Evolutionary conservation across 495 filamentous ascomycete genomes (phyloP).

Genomic region (Wilcoxina mikolae): DNA sequence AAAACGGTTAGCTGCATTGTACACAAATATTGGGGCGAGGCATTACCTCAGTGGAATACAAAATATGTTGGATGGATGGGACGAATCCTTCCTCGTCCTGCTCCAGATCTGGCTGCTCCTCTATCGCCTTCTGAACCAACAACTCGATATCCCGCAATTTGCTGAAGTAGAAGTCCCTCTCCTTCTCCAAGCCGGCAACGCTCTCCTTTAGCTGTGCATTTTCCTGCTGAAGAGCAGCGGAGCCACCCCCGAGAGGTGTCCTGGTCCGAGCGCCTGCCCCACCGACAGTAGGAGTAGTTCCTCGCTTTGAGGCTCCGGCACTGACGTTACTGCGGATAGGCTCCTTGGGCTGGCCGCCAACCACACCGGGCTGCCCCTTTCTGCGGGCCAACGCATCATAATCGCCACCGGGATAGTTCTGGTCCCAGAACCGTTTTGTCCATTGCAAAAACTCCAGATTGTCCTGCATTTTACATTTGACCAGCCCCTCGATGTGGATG

Average conservation of each 20-base stretch:
- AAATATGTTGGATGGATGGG: constrained; percentile 85
- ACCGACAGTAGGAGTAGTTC: constrained; percentile 58
- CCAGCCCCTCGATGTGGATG: constrained; percentile 71
- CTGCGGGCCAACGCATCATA: constrained; percentile 79
- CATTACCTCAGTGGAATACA: constrained; percentile 84
- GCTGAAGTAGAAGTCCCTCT: constrained; percentile 97
- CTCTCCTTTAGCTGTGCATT: constrained; percentile 71
- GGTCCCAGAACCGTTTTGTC: constrained; percentile 93
- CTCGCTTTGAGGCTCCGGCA: constrained; percentile 44
- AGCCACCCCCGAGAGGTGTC: constrained; percentile 39
- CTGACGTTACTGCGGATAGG: constrained; percentile 34
- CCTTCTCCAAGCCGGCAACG: constrained; percentile 73
- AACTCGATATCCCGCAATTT: constrained; percentile 95
- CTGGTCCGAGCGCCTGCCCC: constrained; percentile 32
- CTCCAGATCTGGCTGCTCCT: constrained; percentile 78
- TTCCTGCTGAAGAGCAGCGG: constrained; percentile 61
- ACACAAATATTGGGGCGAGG: neutral
- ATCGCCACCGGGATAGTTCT: constrained; percentile 89
- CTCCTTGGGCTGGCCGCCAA: constrained; percentile 33
- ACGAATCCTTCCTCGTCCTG: constrained; percentile 81
- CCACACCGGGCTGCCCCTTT: constrained; percentile 57
- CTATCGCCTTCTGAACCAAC: constrained; percentile 77
- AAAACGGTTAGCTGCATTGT: neutral
- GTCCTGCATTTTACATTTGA: constrained; percentile 99
- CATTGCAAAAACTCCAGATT: constrained; percentile 98